Evolutionary conservation across 305 asterid genomes (phyloP), one percentile per base, ranked within the genome.

Genomic region (Fraxinus dipetala): DNA sequence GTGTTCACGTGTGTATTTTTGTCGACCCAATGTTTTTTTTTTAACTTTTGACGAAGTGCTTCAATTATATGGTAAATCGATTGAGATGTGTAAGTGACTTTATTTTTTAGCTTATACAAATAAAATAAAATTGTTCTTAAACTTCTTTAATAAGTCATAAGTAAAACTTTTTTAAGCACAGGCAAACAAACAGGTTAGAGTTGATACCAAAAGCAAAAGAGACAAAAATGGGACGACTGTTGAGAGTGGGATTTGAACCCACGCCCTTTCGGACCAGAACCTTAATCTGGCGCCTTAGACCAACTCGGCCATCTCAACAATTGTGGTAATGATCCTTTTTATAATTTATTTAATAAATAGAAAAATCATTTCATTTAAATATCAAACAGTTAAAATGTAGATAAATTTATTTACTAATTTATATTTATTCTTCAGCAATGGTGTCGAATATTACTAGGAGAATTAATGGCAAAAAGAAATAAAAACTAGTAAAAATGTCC

Each of bases 231-330:
- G 11, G 5, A 65, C 0, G 13, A 24, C 26, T 84, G 87, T 87
- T 85, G 89, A 87, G 82, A 85, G 84, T 84, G 89, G 89, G 90
- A 89, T 88, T 89, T 78, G 87, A 88, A 87, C 88, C 90, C 92
- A 90, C 90, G 91, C 89, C 92, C 92, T 88, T 91, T 92, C 87
- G 87, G 89, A 90, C 93, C 91, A 88, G 88, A 91, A 85, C 93
- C 92, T 90, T 90, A 91, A 91, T 90, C 90, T 89, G 92, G 90
- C 91, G 91, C 92, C 94, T 88, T 90, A 90, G 94, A 91, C 98
- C 97, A 91, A 89, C 91, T 89, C 90, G 92, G 89, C 92, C 90
- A 89, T 89, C 79, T 84, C 89, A 84, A 87, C 90, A 6, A 1
- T 1, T 54, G 1, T 5, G 0, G 0, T 1, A 1, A 0, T 0